Base-by-base conservation (phyloP, 2,329 filamentous ascomycete genomes). In the Massarina eburnea region DNA sequence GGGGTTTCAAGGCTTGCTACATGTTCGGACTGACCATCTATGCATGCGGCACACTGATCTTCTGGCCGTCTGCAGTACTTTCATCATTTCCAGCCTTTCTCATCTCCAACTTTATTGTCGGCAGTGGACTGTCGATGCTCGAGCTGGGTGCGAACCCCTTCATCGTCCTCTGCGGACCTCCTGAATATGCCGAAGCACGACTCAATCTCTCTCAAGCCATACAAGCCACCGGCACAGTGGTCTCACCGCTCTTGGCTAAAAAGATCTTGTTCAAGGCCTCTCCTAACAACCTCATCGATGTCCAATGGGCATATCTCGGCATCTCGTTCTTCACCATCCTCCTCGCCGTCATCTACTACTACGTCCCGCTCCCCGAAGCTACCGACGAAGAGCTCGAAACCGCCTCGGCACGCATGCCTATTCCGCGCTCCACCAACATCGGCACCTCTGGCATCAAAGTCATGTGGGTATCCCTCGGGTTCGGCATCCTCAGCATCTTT, bases 301-400 rank as follows among this genome's bases (percentile, higher is more conserved):
- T 83, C 1, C 82, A 85, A 59, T 85, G 82, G 81, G 77, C 81
- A 0, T 85, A 85, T 49, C 76, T 85, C 2, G 82, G 80, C 7
- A 84, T 85, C 45, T 76, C 80, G 1, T 72, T 85, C 10, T 83
- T 84, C 55, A 82, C 79, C 21, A 73, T 83, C 37, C 64, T 78
- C 3, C 71, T 85, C 10, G 82, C 82, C 1, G 71, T 84, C 8
- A 73, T 74, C 2, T 84, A 83, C 62, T 82, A 80, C 59, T 84
- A 84, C 53, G 67, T 84, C 1, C 81, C 81, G 2, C 71, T 85
- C 1, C 82, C 82, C 0, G 82, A 85, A 66, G 82, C 81, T 2
- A 80, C 80, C 1, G 81, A 84, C 54, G 74, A 76, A 14, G 81
- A 85, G 51, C 68, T 85, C 3, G 79, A 82, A 49, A 75, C 78